Base-by-base conservation (phyloP, 192 early-diverging fungal genomes). In the Coemansia sp. region DNA sequence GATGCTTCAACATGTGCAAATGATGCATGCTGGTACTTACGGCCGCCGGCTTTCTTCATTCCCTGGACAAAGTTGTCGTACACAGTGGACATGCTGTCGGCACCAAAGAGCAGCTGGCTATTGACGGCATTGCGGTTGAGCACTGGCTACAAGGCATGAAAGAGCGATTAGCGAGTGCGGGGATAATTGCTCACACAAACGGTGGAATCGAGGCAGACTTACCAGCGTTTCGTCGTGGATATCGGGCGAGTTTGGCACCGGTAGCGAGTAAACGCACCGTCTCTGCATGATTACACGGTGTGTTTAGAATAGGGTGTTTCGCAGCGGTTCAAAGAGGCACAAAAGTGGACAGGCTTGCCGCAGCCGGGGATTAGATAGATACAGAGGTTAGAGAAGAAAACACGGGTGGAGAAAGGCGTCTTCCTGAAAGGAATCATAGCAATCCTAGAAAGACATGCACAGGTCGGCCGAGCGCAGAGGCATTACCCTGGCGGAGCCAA, bases 61-160 rank as follows among this genome's bases (percentile, higher is more conserved):
- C 90, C 92, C 21, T 86, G 78, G 41, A 91, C 60, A 70, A 92
- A 91, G 70, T 84, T 88, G 39, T 96, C 92, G 77, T 90, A 89
- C 6, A 93, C 76, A 7, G 89, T 89, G 17, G 65, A 73, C 57
- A 88, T 79, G 12, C 62, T 75, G 32, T 75, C 82, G 3, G 83
- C 86, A 62, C 84, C 78, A 50, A 83, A 85, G 22, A 88, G 59
- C n/a, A 91, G 78, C 50, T 69, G 65, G 39, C 56, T 64, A 39
- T 82, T 65, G 17, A 64, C 61, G 9, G 76, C 70, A 38, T 79
- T 73, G 19, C 76, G 66, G 56, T 79, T 79, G 41, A 79, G 60
- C 57, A 79, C 76, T 14, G 76, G 76, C 76, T 79, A 79, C 19
- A 21, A 22, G 43, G 7, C 15, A 52, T 12, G 9, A 32, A n/a